phyloP scores from a whole-genome alignment of 495 filamentous ascomycete genomes.

The Arthonia radiata region DNA sequence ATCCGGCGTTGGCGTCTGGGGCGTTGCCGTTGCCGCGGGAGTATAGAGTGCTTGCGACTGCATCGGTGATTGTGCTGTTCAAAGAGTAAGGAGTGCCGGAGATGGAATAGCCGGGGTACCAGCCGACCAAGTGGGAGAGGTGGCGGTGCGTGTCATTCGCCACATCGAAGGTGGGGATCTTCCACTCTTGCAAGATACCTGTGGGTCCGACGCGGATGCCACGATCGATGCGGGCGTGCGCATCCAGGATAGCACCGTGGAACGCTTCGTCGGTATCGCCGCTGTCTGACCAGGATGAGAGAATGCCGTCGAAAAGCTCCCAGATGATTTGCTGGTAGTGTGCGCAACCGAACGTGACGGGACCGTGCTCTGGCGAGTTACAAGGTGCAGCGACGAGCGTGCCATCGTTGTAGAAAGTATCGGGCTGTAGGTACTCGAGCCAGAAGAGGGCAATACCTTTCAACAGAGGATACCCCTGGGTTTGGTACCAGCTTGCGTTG shows the following conservation, averaged over 20 bases:
- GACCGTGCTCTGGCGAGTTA: slow-evolving; percentile 25
- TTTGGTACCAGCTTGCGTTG: slow-evolving; percentile 17
- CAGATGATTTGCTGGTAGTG: slow-evolving; percentile 24
- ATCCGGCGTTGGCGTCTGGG: slow-evolving; percentile 23
- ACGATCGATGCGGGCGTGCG: slow-evolving; percentile 16
- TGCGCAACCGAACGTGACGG: slow-evolving; percentile 23
- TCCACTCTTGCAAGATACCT: slow-evolving; percentile 28
- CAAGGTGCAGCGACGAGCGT: slow-evolving; percentile 25
- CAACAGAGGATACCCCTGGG: slow-evolving; percentile 21
- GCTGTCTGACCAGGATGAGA: slow-evolving; percentile 7
- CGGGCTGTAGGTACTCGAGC: slow-evolving; percentile 19
- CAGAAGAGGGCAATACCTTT: slow-evolving; percentile 24
- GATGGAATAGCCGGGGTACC: slow-evolving; percentile 25
- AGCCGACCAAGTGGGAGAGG: slow-evolving; percentile 25
- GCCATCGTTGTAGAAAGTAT: slow-evolving; percentile 22
- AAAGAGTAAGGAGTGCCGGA: slow-evolving; percentile 9
- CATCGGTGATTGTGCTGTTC: slow-evolving; percentile 15
- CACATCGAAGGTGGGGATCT: slow-evolving; percentile 13
- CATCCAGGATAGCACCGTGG: slow-evolving; percentile 7
- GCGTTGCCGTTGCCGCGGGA: slow-evolving; percentile 16
- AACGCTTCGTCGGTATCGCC: slow-evolving; percentile 11
- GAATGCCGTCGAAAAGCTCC: slow-evolving; percentile 18
- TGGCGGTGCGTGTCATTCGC: slow-evolving; percentile 24
- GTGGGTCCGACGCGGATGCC: slow-evolving; percentile 22
- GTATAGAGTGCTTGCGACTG: slow-evolving; percentile 17